Evolutionary conservation across 441 rosid genomes (phyloP).

Genomic region (Biscutella laevigata): DNA sequence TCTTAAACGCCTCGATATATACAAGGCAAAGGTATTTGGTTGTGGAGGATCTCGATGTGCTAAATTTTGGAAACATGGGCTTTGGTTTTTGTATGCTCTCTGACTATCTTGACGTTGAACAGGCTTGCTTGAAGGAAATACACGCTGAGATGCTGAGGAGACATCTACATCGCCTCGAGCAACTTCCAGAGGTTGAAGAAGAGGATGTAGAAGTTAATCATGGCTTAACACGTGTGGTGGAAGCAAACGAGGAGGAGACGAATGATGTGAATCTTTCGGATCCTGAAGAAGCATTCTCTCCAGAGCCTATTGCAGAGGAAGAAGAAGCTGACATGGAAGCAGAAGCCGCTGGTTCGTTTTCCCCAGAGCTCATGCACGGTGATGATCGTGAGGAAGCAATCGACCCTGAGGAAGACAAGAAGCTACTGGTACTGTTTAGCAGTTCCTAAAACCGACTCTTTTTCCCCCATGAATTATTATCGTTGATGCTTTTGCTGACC

Average conservation of each 20-base stretch:
- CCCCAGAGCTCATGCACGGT: slow-evolving; percentile 78
- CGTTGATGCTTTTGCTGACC: slow-evolving; percentile 7
- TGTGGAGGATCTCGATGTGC: background rate
- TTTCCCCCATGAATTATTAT: background rate
- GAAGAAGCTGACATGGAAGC: slow-evolving; percentile 52
- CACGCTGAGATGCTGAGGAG: slow-evolving; percentile 73
- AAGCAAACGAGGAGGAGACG: slow-evolving; percentile 42
- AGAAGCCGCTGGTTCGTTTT: slow-evolving; percentile 76
- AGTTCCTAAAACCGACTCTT: background rate
- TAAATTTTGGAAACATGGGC: background rate
- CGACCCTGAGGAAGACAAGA: slow-evolving; percentile 91
- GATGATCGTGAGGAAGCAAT: slow-evolving; percentile 78
- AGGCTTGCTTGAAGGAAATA: slow-evolving; percentile 92
- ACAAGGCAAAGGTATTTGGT: slow-evolving; percentile 71
- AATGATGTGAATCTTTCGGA: slow-evolving; percentile 38
- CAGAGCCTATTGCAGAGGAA: slow-evolving; percentile 38
- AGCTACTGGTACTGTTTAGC: slow-evolving; percentile 44
- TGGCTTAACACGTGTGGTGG: slow-evolving; percentile 34
- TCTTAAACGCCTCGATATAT: slow-evolving; percentile 73
- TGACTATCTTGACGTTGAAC: slow-evolving; percentile 18
- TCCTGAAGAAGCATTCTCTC: slow-evolving; percentile 53
- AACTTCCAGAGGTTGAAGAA: slow-evolving; percentile 41
- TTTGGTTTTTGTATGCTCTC: slow-evolving; percentile 13
- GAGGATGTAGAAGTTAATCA: slow-evolving; percentile 33
- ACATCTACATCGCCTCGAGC: slow-evolving; percentile 74